Evolutionary conservation across 1,284 basidiomycete species (phyloP).

Genomic region (Coniferiporia weirii): DNA sequence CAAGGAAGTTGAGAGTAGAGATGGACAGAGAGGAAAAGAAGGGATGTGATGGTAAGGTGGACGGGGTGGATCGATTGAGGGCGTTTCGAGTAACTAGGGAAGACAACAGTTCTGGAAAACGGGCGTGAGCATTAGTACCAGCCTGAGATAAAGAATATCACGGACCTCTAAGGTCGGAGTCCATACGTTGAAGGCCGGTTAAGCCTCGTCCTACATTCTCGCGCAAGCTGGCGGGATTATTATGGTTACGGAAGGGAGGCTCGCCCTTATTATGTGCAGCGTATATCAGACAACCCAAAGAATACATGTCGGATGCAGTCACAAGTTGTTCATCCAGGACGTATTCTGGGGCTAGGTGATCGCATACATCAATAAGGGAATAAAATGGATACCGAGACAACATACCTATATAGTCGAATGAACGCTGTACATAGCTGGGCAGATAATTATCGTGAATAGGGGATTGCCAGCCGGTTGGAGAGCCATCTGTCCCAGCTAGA

Average conservation of each 20-base stretch:
- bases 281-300: conserved; percentile 87
- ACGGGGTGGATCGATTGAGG: conserved; percentile 67
- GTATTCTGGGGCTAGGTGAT: conserved; percentile 84
- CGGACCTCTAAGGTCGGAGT: conserved; percentile 65
- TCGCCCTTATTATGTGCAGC: conserved; percentile 85
- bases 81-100: conserved; percentile 79
- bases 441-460: conserved; percentile 82
- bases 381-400: neutral
- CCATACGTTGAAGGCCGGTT: conserved; percentile 55
- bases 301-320: conserved; percentile 92
- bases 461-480: conserved; percentile 79
- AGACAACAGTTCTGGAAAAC: conserved; percentile 60
- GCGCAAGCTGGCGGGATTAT: conserved; percentile 74
- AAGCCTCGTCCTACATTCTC: conserved; percentile 71
- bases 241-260: conserved; percentile 86
- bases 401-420: conserved; percentile 91
- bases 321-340: conserved; percentile 83
- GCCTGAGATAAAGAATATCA: conserved; percentile 1
- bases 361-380: neutral
- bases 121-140: neutral
- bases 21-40: conserved; percentile 98
- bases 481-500: conserved; percentile 65
- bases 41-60: conserved; percentile 72
- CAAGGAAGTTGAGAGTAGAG: conserved; percentile 94
- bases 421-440: conserved; percentile 81